Conservation (phyloP, 2,329 filamentous ascomycete genomes). For the Aphanoascus verrucosus region DNA sequence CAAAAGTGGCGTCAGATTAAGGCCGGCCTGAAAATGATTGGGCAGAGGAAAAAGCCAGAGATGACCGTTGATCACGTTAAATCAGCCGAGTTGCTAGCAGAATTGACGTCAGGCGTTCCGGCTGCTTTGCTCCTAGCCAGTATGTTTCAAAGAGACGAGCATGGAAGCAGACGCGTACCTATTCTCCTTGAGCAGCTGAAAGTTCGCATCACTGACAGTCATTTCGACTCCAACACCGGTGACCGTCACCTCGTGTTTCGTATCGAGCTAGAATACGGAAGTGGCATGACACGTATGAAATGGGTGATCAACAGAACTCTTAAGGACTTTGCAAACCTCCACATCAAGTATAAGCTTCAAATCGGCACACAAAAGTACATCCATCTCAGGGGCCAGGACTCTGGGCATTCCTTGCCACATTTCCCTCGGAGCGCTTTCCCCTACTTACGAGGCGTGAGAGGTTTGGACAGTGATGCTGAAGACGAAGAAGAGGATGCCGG, state of each 20-base stretch:
- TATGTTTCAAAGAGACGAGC: constrained; percentile 95
- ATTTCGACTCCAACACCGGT: constrained; percentile 47
- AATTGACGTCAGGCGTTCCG: constrained; percentile 81
- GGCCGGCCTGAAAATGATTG: constrained; percentile 68
- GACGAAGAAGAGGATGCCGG: constrained; percentile 46
- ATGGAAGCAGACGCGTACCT: constrained; percentile 87
- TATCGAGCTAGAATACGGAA: constrained; percentile 92
- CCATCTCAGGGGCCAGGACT: constrained; percentile 56
- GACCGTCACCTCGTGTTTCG: constrained; percentile 74
- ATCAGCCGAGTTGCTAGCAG: constrained; percentile 91
- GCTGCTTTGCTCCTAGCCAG: constrained; percentile 90
- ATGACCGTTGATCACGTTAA: constrained; percentile 82
- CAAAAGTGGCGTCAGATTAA: constrained; percentile 92
- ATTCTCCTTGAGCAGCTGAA: constrained; percentile 92
- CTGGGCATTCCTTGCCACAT: constrained; percentile 68
- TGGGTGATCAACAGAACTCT: constrained; percentile 86
- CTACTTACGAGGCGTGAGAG: constrained; percentile 70
- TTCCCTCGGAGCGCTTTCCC: constrained; percentile 86
- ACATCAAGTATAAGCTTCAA: constrained; percentile 85
- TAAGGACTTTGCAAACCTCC: constrained; percentile 81
- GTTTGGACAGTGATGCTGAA: constrained; percentile 71
- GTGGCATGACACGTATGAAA: constrained; percentile 87
- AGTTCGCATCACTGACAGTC: constrained; percentile 72
- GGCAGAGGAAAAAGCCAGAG: constrained; percentile 70
- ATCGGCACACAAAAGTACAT: constrained; percentile 74